Base-by-base conservation (phyloP, 495 filamentous ascomycete genomes). In the Lichenothelia convexa region DNA sequence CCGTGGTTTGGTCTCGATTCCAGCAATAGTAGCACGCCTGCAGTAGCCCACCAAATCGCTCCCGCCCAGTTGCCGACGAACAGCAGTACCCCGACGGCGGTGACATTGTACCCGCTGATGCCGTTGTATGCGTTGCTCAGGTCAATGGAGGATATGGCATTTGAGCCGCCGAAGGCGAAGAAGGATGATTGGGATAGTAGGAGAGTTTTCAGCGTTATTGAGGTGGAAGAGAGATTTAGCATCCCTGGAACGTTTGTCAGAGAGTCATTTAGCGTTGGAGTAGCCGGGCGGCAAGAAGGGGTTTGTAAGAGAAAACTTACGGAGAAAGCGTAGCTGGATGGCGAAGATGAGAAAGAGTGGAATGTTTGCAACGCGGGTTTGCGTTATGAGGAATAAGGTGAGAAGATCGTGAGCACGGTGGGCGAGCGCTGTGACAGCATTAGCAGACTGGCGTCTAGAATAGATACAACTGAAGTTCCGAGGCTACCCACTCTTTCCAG, bases 21-120 rank as follows among this genome's bases (percentile, higher is more conserved):
- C 17, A 29, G n/a, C 16, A 76, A 63, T 9, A 81, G 55, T 24
- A 78, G 50, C 12, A 62, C 53, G 19, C 66, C 67, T 18, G 67
- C 73, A 26, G 64, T 69, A 5, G 63, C 63, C 83, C 85, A 97
- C 73, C 79, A 95, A 13, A 94, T 70, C 1, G 84, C 73, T 3
- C 78, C 91, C 2, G 80, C 73, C 87, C 87, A 99, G 51, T 99
- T 99, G 44, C 76, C 67, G 3, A 78, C 50, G 48, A 92, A 93
- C 4, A 85, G 84, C 31, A 99, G 58, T 4, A 82, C 34, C 0
- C 82, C 87, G 45, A 75, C 72, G 42, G 59, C 62, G 27, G 61
- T 61, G 27, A 73, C 60, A 43, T 72, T 66, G 58, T 68, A 75
- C 45, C 61, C 58, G 34, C 58, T 58, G 18, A 57, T 48, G 36